phyloP scores from a whole-genome alignment of 257 asterid genomes.

The Orobanche coerulescens region DNA sequence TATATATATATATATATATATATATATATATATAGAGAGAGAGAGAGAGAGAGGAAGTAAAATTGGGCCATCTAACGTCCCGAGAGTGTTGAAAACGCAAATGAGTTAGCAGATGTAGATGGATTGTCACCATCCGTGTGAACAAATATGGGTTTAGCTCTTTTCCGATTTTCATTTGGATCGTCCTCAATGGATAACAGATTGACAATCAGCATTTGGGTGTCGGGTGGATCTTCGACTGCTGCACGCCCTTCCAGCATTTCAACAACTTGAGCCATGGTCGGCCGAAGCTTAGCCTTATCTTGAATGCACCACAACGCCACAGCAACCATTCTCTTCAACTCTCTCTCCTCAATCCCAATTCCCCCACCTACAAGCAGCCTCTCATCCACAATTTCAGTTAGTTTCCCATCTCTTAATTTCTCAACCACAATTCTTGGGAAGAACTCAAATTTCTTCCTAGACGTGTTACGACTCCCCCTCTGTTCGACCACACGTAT shows the following conservation, averaged over 20 bases:
- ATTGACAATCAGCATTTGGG: slow-evolving; percentile 47
- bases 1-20: no score
- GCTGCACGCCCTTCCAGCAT: slow-evolving; percentile 61
- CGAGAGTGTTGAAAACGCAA: slow-evolving; percentile 28
- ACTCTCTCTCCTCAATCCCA: slow-evolving; percentile 29
- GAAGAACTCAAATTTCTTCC: slow-evolving; percentile 43
- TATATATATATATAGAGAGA: no score
- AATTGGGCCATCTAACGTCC: slow-evolving; percentile 26
- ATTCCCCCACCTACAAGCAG: slow-evolving; percentile 24
- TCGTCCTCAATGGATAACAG: slow-evolving; percentile 25
- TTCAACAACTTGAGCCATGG: slow-evolving; percentile 65
- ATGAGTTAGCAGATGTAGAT: slow-evolving; percentile 33
- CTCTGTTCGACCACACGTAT: slow-evolving; percentile 26
- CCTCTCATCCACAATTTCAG: slow-evolving; percentile 65
- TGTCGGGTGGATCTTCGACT: slow-evolving; percentile 45
- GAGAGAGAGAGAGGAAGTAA: no score
- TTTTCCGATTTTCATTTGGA: not conserved
- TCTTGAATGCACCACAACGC: slow-evolving; percentile 86
- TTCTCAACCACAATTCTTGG: slow-evolving; percentile 56
- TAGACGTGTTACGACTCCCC: slow-evolving; percentile 15
- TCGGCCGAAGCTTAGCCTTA: slow-evolving; percentile 47
- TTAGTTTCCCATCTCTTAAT: slow-evolving; percentile 42
- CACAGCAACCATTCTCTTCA: slow-evolving; percentile 41
- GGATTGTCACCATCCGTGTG: slow-evolving; percentile 26
- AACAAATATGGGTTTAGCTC: slow-evolving; percentile 24